Conservation (phyloP, 2,329 filamentous ascomycete genomes). For the Dendrostoma leiphaemia region DNA sequence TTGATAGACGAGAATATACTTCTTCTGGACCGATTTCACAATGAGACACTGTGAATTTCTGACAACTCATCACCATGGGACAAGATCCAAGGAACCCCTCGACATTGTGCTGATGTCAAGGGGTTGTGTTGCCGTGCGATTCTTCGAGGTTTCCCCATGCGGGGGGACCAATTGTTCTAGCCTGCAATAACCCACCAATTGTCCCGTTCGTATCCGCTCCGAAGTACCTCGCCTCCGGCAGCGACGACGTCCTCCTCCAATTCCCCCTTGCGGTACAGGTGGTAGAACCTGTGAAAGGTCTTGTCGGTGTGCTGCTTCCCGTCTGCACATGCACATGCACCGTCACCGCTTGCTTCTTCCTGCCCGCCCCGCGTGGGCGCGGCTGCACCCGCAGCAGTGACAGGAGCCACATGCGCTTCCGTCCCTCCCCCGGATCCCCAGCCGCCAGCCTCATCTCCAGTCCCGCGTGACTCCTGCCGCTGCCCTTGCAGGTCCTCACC, state of each 20-base stretch:
- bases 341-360: not conserved
- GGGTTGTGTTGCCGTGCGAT: too few relatives aligned
- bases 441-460: not conserved
- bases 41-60: not conserved
- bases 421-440: not conserved
- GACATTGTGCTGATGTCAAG: too few relatives aligned
- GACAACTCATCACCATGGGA: not conserved
- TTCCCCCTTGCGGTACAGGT: constrained; percentile 85
- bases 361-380: too few relatives aligned
- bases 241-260: constrained; percentile 74
- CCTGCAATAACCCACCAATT: constrained; percentile 91
- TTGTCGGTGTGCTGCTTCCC: constrained; percentile 34
- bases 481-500: constrained; percentile 13
- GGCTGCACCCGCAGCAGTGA: not conserved
- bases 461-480: not conserved
- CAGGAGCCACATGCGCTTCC: not conserved
- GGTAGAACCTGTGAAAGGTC: constrained; percentile 89
- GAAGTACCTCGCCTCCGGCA: constrained; percentile 73
- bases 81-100: too few relatives aligned
- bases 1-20: too few relatives aligned
- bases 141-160: too few relatives aligned
- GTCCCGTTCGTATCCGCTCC: constrained; percentile 90
- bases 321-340: not conserved
- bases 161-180: too few relatives aligned
- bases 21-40: not conserved